These are phyloP conservation scores for Aspergillus ustus DNA, from an alignment of 2,329 filamentous ascomycete genomes.

Conservation along the genomic window DNA sequence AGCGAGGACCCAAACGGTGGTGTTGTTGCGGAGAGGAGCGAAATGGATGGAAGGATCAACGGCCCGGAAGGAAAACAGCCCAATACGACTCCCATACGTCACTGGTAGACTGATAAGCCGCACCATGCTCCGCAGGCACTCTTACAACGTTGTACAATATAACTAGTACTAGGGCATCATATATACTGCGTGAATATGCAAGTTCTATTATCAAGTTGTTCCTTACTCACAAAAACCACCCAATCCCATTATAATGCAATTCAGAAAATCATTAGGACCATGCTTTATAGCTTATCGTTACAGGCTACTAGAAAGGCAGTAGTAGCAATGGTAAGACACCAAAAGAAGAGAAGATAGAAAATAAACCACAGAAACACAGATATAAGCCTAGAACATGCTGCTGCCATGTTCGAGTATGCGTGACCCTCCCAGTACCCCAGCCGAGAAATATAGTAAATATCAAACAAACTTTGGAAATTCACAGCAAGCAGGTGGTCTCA, in stretches of 20 bases:
- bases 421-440: conserved; percentile 33
- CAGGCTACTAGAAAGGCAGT: conserved; percentile 32
- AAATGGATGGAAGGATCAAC: neutral
- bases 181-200: neutral
- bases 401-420: conserved; percentile 31
- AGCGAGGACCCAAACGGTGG: neutral
- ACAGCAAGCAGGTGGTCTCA: conserved; percentile 23
- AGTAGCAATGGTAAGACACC: conserved; percentile 25
- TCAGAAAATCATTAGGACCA: conserved; percentile 22
- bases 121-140: neutral
- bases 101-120: neutral
- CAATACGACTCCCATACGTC: conserved; percentile 10
- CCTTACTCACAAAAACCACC: conserved; percentile 1
- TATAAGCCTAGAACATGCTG: conserved; percentile 31
- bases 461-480: conserved; percentile 24
- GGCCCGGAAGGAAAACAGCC: too few relatives aligned
- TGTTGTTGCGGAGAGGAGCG: neutral
- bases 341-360: conserved; percentile 30
- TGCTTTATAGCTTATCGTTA: conserved; percentile 46
- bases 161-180: neutral
- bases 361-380: conserved; percentile 17
- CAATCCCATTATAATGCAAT: conserved; percentile 20
- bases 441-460: conserved; percentile 29
- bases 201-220: neutral
- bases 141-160: too few relatives aligned